Conservation (phyloP, 495 filamentous ascomycete species). For the Hypoxylon lienhwacheense region DNA sequence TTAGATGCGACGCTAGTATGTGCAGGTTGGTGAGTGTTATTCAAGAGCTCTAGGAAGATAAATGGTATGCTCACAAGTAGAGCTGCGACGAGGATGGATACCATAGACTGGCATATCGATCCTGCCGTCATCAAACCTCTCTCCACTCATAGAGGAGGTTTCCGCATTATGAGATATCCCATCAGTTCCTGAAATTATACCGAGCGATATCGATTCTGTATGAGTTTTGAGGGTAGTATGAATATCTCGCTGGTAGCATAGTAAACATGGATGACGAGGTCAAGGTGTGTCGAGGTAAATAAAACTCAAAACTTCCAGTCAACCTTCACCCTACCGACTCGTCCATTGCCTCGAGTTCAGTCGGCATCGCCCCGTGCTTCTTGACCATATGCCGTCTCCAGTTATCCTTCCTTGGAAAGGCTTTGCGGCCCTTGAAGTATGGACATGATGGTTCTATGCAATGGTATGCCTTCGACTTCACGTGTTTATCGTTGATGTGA, state of each 20-base stretch:
- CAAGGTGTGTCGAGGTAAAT: neutral
- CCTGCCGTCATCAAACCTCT: neutral
- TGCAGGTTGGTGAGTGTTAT: neutral
- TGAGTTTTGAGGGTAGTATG: neutral
- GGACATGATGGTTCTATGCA: conserved; percentile 49
- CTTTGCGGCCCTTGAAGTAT: conserved; percentile 52
- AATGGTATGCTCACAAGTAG: neutral
- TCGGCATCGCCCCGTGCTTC: conserved; percentile 43
- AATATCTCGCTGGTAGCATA: neutral
- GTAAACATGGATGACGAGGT: neutral
- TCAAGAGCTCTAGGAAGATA: neutral
- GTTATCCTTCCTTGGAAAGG: conserved; percentile 56
- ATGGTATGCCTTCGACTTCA: conserved; percentile 52
- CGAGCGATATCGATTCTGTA: neutral
- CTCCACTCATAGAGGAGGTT: too few species aligned
- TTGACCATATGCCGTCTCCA: conserved; percentile 56
- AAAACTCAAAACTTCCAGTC: neutral
- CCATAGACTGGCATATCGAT: neutral
- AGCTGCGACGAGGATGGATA: neutral
- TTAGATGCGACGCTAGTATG: neutral
- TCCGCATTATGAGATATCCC: neutral
- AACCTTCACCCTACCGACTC: conserved; percentile 24
- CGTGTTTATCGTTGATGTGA: conserved; percentile 56
- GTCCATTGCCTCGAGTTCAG: conserved; percentile 36
- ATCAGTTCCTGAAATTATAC: neutral